Base-by-base conservation (phyloP, 1,139 yeast genomes). In the Hansenula lynferdii region DNA sequence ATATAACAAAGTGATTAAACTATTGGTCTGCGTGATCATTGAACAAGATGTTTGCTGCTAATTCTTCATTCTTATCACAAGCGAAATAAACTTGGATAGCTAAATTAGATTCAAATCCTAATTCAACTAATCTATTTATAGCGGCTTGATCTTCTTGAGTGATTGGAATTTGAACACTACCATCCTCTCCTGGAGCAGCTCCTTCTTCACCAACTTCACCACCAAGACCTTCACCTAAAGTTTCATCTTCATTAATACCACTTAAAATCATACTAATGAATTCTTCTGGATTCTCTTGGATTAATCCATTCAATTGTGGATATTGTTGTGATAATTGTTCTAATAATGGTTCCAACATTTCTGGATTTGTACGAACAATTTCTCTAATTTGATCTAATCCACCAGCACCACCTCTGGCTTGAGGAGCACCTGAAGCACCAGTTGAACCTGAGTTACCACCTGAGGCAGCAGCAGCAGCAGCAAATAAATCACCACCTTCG, bases 21-120 rank as follows among this genome's bases (percentile, higher is more conserved):
- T 23, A 22, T 22, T 23, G 31, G 12, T 23, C 16, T n/a, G 27
- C 27, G 16, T 53, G 56, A 26, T 65, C 68, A 44, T 61, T 64
- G 50, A 65, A 85, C 54, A 92, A 71, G 57, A 87, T 78, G 65
- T 92, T 94, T 29, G 97, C 98, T 33, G 98, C 89, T 54, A 87
- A 76, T 68, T 92, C 97, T 66, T 92, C 98, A 64, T 92, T 89
- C 69, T 90, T 92, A 58, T 94, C 98, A 63, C 98, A 92, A 34
- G 97, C 98, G 74, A 94, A 82, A 66, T 87, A 94, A 27, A 95
- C 96, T 67, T 90, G 97, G 45, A 90, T 78, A 36, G 85, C 98
- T 46, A 85, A 68, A 53, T 81, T 75, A 51, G 96, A 77, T 49
- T 86, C 96, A 57, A 92, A 92, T 0, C 99, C 99, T 49, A 92